Percentiles rank a stretch among this genome's conserved stretches.
Evolutionary conservation across 306 rosid genomes (phyloP).

Genomic region (Cucumis cinereus): DNA sequence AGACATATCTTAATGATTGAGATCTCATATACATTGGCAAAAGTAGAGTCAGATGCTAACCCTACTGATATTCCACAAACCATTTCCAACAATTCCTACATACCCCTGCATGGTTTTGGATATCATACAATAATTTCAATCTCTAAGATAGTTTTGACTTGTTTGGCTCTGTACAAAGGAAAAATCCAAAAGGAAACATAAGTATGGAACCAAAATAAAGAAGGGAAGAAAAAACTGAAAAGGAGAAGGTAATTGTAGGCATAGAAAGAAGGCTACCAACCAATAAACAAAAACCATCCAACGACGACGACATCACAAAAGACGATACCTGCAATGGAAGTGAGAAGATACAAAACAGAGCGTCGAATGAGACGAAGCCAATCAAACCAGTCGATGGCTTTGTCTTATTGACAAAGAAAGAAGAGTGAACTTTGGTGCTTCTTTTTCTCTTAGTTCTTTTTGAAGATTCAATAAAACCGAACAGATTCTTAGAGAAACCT

Average conservation of each 20-base stretch:
- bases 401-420: neutral
- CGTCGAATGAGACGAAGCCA: neutral
- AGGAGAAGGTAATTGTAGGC: neutral
- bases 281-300: neutral
- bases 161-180: slow-evolving; percentile 1
- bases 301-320: neutral
- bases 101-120: slow-evolving; percentile 2
- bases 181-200: neutral
- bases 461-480: neutral
- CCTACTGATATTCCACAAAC: neutral
- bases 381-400: neutral
- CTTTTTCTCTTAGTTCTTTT: neutral
- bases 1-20: slow-evolving; percentile 48
- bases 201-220: neutral
- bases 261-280: neutral
- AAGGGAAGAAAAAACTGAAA: neutral
- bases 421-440: neutral
- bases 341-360: neutral
- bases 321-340: neutral
- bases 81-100: neutral
- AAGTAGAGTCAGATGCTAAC: neutral
- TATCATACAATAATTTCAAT: neutral
- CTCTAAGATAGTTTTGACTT: neutral
- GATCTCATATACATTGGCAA: slow-evolving; percentile 11
- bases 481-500: neutral